A percentile compares a stretch with the other conserved stretches of the same genome.
Evolutionary conservation across 2,329 filamentous ascomycete species (phyloP).

Genomic region (Ceratocystis smalleyi): DNA sequence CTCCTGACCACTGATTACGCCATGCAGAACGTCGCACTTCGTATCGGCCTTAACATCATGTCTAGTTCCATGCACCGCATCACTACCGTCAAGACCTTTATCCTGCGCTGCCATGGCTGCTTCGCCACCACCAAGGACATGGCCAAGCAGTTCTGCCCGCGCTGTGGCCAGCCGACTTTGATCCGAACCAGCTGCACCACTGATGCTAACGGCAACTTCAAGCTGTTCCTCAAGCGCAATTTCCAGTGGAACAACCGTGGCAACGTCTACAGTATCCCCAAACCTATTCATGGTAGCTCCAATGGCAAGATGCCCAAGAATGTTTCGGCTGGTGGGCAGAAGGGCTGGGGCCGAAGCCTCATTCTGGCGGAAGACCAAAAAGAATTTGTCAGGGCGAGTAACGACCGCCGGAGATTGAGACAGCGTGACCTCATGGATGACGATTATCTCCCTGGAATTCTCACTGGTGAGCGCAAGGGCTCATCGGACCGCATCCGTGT

Average conservation of each 20-base stretch:
- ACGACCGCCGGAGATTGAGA: conserved; percentile 48
- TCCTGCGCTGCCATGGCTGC: conserved; percentile 86
- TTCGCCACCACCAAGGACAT: conserved; percentile 75
- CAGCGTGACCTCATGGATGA: conserved; percentile 85
- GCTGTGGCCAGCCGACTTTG: conserved; percentile 76
- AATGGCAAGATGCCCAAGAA: conserved; percentile 57
- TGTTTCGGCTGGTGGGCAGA: conserved; percentile 56
- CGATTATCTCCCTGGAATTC: conserved; percentile 72
- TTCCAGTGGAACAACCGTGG: conserved; percentile 93
- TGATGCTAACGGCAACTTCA: conserved; percentile 63
- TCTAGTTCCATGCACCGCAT: conserved; percentile 67
- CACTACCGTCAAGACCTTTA: conserved; percentile 70
- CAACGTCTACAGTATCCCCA: conserved; percentile 84
- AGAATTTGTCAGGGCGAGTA: conserved; percentile 56
- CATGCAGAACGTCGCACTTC: conserved; percentile 91
- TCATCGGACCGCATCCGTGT: conserved; percentile 56
- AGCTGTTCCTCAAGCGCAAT: conserved; percentile 77
- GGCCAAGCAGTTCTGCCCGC: conserved; percentile 78
- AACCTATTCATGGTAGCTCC: conserved; percentile 65
- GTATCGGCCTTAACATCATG: conserved; percentile 85
- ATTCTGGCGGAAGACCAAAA: conserved; percentile 93
- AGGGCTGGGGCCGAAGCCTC: conserved; percentile 70
- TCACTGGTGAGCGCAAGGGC: conserved; percentile 60
- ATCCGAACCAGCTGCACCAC: conserved; percentile 77
- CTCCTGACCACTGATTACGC: conserved; percentile 90